Evolutionary conservation across 306 rosid genomes (phyloP).

Genomic region (Prunus armeniaca): DNA sequence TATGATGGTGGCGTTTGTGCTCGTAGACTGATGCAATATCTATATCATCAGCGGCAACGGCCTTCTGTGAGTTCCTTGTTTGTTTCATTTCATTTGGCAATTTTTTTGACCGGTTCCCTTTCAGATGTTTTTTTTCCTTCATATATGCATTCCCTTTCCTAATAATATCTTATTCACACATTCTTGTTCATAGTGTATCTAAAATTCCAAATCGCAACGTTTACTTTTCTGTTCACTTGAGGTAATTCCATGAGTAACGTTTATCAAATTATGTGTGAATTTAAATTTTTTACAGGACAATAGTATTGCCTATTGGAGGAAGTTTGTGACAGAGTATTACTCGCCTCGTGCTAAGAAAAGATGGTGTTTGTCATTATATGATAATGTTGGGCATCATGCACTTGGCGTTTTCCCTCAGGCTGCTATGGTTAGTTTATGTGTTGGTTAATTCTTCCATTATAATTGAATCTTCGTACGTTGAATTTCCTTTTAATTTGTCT

Average conservation of each 20-base stretch:
- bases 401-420: constrained; percentile 97
- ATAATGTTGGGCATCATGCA: constrained; percentile 79
- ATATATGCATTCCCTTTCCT: background rate
- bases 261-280: constrained; percentile 12
- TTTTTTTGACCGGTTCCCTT: background rate
- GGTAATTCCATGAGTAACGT: background rate
- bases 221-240: background rate
- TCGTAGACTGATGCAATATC: constrained; percentile 94
- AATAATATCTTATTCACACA: background rate
- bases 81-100: constrained; percentile 4
- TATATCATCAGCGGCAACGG: constrained; percentile 90
- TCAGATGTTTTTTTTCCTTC: background rate
- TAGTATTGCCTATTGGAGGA: constrained; percentile 94
- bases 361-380: constrained; percentile 93
- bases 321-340: constrained; percentile 93
- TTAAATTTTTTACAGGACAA: constrained; percentile 59
- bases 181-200: background rate
- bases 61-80: constrained; percentile 55
- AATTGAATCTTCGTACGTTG: too few species aligned
- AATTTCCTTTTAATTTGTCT: background rate
- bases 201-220: background rate
- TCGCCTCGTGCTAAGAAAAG: constrained; percentile 94
- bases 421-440: constrained; percentile 58
- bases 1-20: constrained; percentile 84
- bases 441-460: background rate